phyloP scores from a whole-genome alignment of 768 basidiomycete genomes.

The Coprinopsis sp. region DNA sequence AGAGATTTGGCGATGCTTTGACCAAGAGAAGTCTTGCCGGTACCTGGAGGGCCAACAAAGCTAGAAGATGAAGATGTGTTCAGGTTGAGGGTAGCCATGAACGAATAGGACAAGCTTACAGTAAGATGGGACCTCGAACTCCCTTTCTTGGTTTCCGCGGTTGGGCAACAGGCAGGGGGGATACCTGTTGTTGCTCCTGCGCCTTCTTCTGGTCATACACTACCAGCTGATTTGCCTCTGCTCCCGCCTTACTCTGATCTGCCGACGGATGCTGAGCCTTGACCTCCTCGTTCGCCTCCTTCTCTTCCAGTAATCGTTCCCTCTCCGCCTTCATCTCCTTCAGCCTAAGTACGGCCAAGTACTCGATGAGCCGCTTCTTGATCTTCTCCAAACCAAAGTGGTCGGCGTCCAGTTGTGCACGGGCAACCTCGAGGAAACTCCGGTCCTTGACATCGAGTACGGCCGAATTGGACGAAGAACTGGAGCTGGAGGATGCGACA shows the following conservation, averaged over 20 bases:
- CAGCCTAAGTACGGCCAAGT: conserved; percentile 78
- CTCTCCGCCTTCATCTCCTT: conserved; percentile 43
- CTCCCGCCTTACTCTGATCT: conserved; percentile 16
- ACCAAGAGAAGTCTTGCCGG: conserved; percentile 89
- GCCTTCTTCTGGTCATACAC: conserved; percentile 21
- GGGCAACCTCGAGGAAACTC: conserved; percentile 65
- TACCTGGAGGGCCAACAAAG: conserved; percentile 88
- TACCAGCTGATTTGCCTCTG: conserved; percentile 24
- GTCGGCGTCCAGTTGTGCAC: conserved; percentile 79
- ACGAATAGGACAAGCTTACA: conserved; percentile 35
- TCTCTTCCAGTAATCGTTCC: conserved; percentile 20
- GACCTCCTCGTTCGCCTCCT: conserved; percentile 15
- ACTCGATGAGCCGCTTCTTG: conserved; percentile 88
- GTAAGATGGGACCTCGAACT: conserved; percentile 69
- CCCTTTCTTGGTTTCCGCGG: conserved; percentile 30
- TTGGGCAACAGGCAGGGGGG: conserved; percentile 9
- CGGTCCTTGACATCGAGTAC: conserved; percentile 38
- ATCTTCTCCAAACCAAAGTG: conserved; percentile 92
- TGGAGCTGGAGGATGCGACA: conserved; percentile 13
- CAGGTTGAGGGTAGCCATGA: not conserved
- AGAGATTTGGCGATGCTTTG: conserved; percentile 83
- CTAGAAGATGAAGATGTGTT: conserved; percentile 28
- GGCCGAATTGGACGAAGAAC: conserved; percentile 9
- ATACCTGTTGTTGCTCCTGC: conserved; percentile 10
- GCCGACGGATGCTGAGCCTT: conserved; percentile 18